Percentiles rank a stretch among this genome's conserved stretches.
These are phyloP conservation scores for Chytriomyces hyalinus DNA, from an alignment of 192 early-diverging fungal genomes.

Conservation along the genomic window DNA sequence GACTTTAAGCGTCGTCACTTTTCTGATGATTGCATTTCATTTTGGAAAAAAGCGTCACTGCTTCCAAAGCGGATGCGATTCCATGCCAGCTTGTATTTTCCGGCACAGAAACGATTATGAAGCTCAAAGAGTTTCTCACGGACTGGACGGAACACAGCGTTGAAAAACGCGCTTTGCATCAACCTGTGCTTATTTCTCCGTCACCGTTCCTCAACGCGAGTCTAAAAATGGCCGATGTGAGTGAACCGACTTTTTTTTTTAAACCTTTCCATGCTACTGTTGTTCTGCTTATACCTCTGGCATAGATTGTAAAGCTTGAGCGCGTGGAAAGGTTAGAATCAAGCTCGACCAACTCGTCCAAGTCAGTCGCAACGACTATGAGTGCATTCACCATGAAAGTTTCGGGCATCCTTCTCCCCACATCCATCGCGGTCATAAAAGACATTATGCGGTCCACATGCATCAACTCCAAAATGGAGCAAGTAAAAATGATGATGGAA, in stretches of 20 bases:
- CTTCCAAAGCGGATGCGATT: background rate
- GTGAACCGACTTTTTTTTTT: background rate
- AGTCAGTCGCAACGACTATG: background rate
- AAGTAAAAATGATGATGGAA: background rate
- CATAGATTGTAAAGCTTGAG: constrained; percentile 15
- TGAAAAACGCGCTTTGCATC: constrained; percentile 17
- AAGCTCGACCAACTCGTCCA: background rate
- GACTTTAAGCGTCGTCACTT: background rate
- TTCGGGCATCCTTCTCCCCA: background rate
- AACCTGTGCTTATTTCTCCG: constrained; percentile 18
- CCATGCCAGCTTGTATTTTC: background rate
- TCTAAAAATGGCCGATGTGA: constrained; percentile 20
- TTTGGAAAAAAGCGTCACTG: background rate
- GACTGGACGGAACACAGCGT: constrained; percentile 22
- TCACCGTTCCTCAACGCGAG: constrained; percentile 25
- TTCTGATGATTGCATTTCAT: background rate
- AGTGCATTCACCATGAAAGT: background rate
- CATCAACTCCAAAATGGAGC: background rate
- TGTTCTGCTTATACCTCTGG: background rate
- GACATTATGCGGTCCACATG: background rate
- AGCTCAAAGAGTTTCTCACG: constrained; percentile 7
- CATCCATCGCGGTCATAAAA: background rate
- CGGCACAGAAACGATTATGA: background rate
- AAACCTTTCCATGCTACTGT: too few species aligned
- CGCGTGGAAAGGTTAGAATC: background rate